Conservation (phyloP, 768 basidiomycete species). For the Boletus speciosus region DNA sequence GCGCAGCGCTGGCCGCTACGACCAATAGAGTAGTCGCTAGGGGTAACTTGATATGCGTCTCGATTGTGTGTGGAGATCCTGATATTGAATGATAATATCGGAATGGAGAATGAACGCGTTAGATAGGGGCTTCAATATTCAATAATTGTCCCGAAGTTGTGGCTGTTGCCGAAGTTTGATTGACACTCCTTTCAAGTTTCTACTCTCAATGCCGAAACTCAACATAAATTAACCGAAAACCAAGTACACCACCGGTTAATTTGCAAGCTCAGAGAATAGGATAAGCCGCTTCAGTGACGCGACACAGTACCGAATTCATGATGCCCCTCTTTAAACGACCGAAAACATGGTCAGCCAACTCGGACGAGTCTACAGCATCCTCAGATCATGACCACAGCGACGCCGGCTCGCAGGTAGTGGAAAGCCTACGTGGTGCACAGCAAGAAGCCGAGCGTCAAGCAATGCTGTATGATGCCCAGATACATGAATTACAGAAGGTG, state of each 20-base stretch:
- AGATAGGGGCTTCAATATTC: background rate
- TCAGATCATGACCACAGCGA: conserved; percentile 12
- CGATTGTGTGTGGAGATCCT: too few species aligned
- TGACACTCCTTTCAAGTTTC: background rate
- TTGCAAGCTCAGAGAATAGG: background rate
- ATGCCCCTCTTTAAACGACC: conserved; percentile 37
- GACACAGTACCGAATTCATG: background rate
- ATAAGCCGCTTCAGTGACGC: background rate
- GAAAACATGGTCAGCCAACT: conserved; percentile 24
- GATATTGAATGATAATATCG: too few species aligned
- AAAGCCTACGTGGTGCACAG: conserved; percentile 13
- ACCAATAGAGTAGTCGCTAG: too few species aligned
- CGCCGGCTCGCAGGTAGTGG: background rate
- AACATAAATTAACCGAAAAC: background rate
- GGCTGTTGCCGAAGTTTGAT: background rate
- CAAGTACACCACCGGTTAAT: background rate
- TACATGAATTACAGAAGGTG: conserved; percentile 24
- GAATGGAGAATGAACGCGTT: too few species aligned
- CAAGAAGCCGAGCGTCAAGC: conserved; percentile 23
- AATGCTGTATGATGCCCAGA: conserved; percentile 24
- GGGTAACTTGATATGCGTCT: too few species aligned
- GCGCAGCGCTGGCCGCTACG: too few species aligned
- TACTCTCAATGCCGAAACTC: background rate
- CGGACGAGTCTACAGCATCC: conserved; percentile 10
- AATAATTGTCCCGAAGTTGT: background rate